Conservation (phyloP, 2,329 filamentous ascomycete genomes). For the Myriangium duriaei region DNA sequence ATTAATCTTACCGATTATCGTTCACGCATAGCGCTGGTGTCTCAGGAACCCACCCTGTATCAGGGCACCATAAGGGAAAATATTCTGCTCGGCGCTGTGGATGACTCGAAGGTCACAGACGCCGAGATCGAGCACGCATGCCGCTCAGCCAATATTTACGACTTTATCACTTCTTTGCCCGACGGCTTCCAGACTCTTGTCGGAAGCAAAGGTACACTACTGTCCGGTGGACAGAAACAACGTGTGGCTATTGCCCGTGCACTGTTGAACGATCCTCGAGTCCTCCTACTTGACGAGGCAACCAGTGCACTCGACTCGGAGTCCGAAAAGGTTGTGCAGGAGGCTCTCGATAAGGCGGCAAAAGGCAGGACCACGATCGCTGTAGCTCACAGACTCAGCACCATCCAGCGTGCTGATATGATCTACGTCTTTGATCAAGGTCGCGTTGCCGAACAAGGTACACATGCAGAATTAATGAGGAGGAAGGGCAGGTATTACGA, state of each 20-base stretch:
- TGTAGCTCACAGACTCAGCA: conserved; percentile 81
- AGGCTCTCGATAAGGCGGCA: conserved; percentile 67
- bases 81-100: conserved; percentile 60
- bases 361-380: conserved; percentile 68
- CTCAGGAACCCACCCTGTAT: conserved; percentile 88
- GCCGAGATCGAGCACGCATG: conserved; percentile 65
- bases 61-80: conserved; percentile 87
- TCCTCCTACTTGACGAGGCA: conserved; percentile 73
- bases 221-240: conserved; percentile 90
- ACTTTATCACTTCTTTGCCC: conserved; percentile 76
- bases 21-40: conserved; percentile 71
- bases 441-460: conserved; percentile 71
- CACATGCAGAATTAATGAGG: conserved; percentile 47
- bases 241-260: conserved; percentile 88
- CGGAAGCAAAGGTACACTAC: conserved; percentile 71
- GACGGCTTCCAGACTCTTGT: conserved; percentile 69
- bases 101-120: conserved; percentile 53
- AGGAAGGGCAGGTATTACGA: conserved; percentile 30
- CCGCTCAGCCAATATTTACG: conserved; percentile 82
- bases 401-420: conserved; percentile 85
- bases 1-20: conserved; percentile 83
- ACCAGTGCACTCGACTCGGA: conserved; percentile 56
- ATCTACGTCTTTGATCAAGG: conserved; percentile 97
- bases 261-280: conserved; percentile 77
- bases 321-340: conserved; percentile 68